Evolutionary conservation across 2,329 filamentous ascomycete genomes (phyloP).

Genomic region (Talaromyces sp.): DNA sequence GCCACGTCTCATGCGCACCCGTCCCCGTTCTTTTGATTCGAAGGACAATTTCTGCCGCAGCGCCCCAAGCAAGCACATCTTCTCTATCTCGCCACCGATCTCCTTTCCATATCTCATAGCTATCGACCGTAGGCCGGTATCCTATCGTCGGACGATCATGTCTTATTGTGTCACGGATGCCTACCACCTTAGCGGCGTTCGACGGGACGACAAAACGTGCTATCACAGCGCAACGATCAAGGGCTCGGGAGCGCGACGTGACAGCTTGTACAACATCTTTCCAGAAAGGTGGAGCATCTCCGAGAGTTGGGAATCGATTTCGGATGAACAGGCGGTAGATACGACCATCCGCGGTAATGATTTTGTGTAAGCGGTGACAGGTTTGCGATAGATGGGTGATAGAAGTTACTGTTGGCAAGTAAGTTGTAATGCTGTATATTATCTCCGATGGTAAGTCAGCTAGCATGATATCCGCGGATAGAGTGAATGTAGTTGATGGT

Average conservation of each 20-base stretch:
- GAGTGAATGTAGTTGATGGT: not conserved
- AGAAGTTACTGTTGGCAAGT: conserved; percentile 46
- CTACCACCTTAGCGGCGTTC: conserved; percentile 39
- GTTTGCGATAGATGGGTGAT: conserved; percentile 46
- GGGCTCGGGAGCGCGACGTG: conserved; percentile 56
- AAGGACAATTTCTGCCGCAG: conserved; percentile 56
- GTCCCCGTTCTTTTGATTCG: conserved; percentile 46
- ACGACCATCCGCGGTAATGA: conserved; percentile 49
- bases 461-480: conserved; percentile 27
- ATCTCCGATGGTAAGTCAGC: conserved; percentile 43
- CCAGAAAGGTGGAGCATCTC: conserved; percentile 41
- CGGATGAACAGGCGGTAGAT: conserved; percentile 47
- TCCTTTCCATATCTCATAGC: conserved; percentile 53
- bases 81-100: conserved; percentile 48
- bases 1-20: conserved; percentile 42
- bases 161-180: conserved; percentile 34
- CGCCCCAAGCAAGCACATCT: conserved; percentile 60
- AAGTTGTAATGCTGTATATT: conserved; percentile 39
- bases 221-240: conserved; percentile 56
- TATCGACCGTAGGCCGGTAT: conserved; percentile 58
- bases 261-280: conserved; percentile 53
- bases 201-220: conserved; percentile 52
- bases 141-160: conserved; percentile 53
- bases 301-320: conserved; percentile 40
- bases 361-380: conserved; percentile 45